Base-by-base conservation (phyloP, 768 basidiomycete species). In the Tephrocybe sp. region DNA sequence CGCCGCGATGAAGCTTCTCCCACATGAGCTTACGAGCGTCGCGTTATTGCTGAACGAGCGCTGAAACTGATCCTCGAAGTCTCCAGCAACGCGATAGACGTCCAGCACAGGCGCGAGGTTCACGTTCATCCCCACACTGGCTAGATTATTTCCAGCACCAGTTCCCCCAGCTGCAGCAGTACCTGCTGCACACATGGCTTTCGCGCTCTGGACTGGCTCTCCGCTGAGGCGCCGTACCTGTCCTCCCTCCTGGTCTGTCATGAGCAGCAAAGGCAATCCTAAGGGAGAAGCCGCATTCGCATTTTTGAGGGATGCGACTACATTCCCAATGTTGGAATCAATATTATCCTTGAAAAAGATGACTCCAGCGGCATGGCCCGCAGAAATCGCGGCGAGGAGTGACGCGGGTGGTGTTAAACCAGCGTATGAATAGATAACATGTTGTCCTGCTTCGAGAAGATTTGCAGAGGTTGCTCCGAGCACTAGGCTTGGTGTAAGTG, bases 181-280 rank as follows among this genome's bases (percentile, higher is more conserved):
- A n/a, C 46, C 49, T 36, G 21, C 29, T 7, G 45, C 46, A 36
- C 52, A 53, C 55, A 56, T 56, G 25, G 42, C 40, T 39, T 56
- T 56, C 24, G 55, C 55, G 25, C 51, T 53, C 34, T 47, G 49
- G 8, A 50, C 45, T 12, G 55, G 55, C 24, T 53, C 55, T 24
- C 55, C 55, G 12, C 44, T 42, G 2, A 56, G 52, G 33, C 55
- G 46, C 7, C 55, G 43, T 16, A 56, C 55, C 42, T 47, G 22
- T 5, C 55, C 55, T n/a, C 55, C 55, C 46, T 56, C 55, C 36
- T 56, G 55, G 24, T 56, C 55, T 12, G 55, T 56, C 52, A 56
- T 56, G 23, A 56, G 48, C 52, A 56, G 24, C 9, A 56, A 23
- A 6, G 55, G 55, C 25, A 56, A 25, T 5, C 45, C 40, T 11